Evolutionary conservation across 2,329 filamentous ascomycete species (phyloP), one percentile per base, ranked within the genome.

Genomic region (Phialocephala sp.): DNA sequence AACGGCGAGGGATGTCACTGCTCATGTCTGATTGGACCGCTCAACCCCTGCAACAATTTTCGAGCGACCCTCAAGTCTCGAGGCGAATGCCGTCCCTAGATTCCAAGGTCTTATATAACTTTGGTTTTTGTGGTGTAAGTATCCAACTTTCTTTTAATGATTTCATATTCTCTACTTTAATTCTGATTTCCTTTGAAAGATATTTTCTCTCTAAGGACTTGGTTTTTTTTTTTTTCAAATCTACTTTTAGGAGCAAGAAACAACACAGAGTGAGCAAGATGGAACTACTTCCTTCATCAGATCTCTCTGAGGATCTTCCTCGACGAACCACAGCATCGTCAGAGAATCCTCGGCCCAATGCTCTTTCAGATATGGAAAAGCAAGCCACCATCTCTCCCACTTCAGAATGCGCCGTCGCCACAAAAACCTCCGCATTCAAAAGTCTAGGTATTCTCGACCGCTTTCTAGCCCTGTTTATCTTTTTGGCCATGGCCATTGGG

Each of bases 401-500:
- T 2, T 15, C 14, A 37, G 32, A 22, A 41, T 35, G 20, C 45
- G 18, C 9, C 43, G 36, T 54, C 22, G n/a, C 63, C 9, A 22
- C 43, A 6, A 70, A 72, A 62, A 60, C 57, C 27, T 74, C 73
- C 1, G 69, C 66, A 0, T 74, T 72, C 69, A 75, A 74, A 63
- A 63, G 64, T 59, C 77, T 85, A 8, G 81, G 81, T 0, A 74
- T 79, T n/a, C 76, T 85, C 0, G 83, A 86, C 69, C 79, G 80
- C 0, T 82, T 84, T 66, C 79, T 85, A 0, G 84, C 80, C 2
- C 9, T 85, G 59, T 85, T 88, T 88, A 90, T 90, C 66, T 80
- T 90, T 55, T 79, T 90, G 1, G 86, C 87, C n/a, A 90, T 91
- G 84, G 82, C 81, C 9, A 78, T 89, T 32, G 88, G 88, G 1